Evolutionary conservation across 164 flowering plant species (phyloP).

Genomic region (Chloranthus sessilifolius): DNA sequence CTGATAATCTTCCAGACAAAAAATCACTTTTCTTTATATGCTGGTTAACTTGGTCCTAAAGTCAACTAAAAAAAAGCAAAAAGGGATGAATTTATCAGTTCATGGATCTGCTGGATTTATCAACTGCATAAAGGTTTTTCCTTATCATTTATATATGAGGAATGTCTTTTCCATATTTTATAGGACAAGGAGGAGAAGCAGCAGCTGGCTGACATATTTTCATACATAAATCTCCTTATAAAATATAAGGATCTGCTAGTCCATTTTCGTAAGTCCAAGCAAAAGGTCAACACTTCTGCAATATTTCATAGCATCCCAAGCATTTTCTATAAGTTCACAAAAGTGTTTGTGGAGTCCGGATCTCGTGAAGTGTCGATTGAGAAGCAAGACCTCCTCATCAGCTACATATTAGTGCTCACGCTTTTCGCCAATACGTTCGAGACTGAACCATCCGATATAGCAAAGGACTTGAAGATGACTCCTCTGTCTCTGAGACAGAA

Average conservation of each 20-base stretch:
- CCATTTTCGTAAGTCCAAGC: constrained; percentile 1
- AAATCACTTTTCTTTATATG: too few species aligned
- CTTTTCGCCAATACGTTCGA: constrained; percentile 57
- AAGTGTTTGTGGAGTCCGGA: constrained; percentile 39
- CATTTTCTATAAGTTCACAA: constrained; percentile 40
- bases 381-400: constrained; percentile 50
- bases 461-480: constrained; percentile 63
- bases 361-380: constrained; percentile 36
- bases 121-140: too few species aligned
- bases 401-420: constrained; percentile 75
- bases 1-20: too few species aligned
- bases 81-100: too few species aligned
- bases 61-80: too few species aligned
- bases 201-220: constrained; percentile 51
- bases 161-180: too few species aligned
- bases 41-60: too few species aligned
- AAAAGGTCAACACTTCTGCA: constrained; percentile 36
- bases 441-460: constrained; percentile 60
- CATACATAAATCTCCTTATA: constrained; percentile 65
- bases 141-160: too few species aligned
- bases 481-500: constrained; percentile 28
- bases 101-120: too few species aligned
- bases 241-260: constrained; percentile 53
- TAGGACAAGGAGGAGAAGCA: constrained; percentile 58
- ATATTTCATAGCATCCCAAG: constrained; percentile 51